These are phyloP conservation scores for Nidula microcarpa DNA, from an alignment of 768 basidiomycete genomes.

Conservation along the genomic window DNA sequence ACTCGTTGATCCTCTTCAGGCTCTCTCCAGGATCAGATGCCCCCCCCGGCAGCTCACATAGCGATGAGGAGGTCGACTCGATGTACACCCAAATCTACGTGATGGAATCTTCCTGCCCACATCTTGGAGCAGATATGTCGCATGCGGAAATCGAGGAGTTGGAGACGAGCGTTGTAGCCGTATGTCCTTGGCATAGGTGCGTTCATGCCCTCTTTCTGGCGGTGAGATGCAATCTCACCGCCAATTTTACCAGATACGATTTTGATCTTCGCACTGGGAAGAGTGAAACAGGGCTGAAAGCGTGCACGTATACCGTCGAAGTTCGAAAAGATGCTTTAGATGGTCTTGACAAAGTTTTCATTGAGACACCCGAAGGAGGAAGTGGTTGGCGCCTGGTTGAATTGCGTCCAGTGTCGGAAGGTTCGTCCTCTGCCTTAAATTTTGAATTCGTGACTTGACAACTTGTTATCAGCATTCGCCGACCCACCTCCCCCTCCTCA, in stretches of 20 bases:
- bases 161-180: constrained; percentile 55
- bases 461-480: constrained; percentile 47
- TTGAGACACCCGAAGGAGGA: constrained; percentile 54
- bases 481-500: constrained; percentile 44
- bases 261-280: constrained; percentile 69
- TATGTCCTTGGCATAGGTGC: constrained; percentile 76
- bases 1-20: constrained; percentile 63
- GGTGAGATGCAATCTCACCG: neutral
- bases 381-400: constrained; percentile 64
- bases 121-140: constrained; percentile 76
- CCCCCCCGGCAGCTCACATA: neutral
- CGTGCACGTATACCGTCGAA: constrained; percentile 65
- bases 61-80: constrained; percentile 1
- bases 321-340: constrained; percentile 35
- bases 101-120: constrained; percentile 81
- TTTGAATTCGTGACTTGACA: neutral
- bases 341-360: constrained; percentile 46
- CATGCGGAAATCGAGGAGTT: constrained; percentile 78
- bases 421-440: constrained; percentile 22
- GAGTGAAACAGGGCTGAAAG: constrained; percentile 64
- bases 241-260: constrained; percentile 52
- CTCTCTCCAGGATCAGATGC: constrained; percentile 32
- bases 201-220: constrained; percentile 4
- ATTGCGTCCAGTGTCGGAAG: constrained; percentile 70
- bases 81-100: constrained; percentile 52